Conservation (phyloP, 2,329 filamentous ascomycete genomes). For the Paecilomyces formosus region DNA sequence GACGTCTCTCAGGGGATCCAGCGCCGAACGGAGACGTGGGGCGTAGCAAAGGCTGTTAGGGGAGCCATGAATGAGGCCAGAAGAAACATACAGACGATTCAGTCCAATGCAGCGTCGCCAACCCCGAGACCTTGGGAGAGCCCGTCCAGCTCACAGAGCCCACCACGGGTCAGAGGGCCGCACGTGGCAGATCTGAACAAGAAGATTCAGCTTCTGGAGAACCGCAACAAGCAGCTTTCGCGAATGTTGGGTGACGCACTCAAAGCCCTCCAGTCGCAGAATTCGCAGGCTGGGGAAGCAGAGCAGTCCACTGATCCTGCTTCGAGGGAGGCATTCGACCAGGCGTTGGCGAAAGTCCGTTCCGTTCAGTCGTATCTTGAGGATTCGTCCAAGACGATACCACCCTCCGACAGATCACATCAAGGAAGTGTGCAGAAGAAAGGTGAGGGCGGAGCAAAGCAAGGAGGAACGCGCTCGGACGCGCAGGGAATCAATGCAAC, state of each 20-base stretch:
- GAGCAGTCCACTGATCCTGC: slow-evolving; percentile 15
- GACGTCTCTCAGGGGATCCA: slow-evolving; percentile 43
- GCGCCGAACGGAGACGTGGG: slow-evolving; percentile 42
- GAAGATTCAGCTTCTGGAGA: slow-evolving; percentile 28
- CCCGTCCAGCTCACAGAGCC: slow-evolving; percentile 7
- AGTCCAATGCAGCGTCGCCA: slow-evolving; percentile 29
- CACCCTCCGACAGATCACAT: slow-evolving; percentile 3
- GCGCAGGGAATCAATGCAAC: not conserved
- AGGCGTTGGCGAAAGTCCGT: slow-evolving; percentile 33
- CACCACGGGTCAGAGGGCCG: slow-evolving; percentile 7
- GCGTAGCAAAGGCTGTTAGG: slow-evolving; percentile 41
- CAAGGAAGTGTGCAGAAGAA: not conserved
- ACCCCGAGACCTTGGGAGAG: slow-evolving; percentile 11
- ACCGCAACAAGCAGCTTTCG: slow-evolving; percentile 34
- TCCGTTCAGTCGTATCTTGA: slow-evolving; percentile 37
- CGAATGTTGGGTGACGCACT: slow-evolving; percentile 34
- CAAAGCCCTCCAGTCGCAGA: slow-evolving; percentile 30
- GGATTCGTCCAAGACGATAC: slow-evolving; percentile 27
- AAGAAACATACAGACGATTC: slow-evolving; percentile 39
- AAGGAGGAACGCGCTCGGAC: not conserved
- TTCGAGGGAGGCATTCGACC: slow-evolving; percentile 24
- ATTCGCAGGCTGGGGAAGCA: slow-evolving; percentile 22
- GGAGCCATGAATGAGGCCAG: slow-evolving; percentile 41
- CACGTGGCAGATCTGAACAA: slow-evolving; percentile 19
- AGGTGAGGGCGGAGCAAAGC: not conserved